Evolutionary conservation across 2,329 filamentous ascomycete species (phyloP).

Genomic region (Magnaporthiopsis incrustans): DNA sequence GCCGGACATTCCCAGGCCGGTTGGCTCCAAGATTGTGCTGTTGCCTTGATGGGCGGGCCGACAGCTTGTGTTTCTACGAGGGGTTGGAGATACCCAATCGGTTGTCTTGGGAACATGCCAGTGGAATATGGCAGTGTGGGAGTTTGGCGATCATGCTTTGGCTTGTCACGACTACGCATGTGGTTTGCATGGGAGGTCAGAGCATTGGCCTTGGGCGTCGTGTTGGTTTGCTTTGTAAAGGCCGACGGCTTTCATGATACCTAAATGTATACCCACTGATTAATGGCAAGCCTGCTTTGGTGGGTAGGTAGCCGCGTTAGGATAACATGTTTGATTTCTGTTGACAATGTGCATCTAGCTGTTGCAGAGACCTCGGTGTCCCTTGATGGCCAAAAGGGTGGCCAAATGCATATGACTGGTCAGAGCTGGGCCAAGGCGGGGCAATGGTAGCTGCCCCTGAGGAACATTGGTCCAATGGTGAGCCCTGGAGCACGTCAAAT

Average conservation of each 20-base stretch:
- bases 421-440: background rate
- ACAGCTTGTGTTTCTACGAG: background rate
- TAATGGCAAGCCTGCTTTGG: background rate
- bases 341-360: no score
- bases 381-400: background rate
- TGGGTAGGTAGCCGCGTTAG: background rate
- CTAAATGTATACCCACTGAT: background rate
- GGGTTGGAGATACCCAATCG: background rate
- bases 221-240: background rate
- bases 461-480: background rate
- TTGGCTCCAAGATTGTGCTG: slow-evolving; percentile 11
- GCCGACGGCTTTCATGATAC: background rate
- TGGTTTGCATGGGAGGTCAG: background rate
- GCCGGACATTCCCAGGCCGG: background rate
- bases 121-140: background rate
- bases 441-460: background rate
- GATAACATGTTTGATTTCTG: background rate
- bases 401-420: background rate
- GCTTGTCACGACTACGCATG: background rate
- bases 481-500: no score
- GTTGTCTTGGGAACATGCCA: background rate
- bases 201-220: background rate
- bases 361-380: background rate
- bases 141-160: background rate
- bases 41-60: slow-evolving; percentile 7